Evolutionary conservation across 2,329 filamentous ascomycete species (phyloP).

Genomic region (Fusarium virguliforme): DNA sequence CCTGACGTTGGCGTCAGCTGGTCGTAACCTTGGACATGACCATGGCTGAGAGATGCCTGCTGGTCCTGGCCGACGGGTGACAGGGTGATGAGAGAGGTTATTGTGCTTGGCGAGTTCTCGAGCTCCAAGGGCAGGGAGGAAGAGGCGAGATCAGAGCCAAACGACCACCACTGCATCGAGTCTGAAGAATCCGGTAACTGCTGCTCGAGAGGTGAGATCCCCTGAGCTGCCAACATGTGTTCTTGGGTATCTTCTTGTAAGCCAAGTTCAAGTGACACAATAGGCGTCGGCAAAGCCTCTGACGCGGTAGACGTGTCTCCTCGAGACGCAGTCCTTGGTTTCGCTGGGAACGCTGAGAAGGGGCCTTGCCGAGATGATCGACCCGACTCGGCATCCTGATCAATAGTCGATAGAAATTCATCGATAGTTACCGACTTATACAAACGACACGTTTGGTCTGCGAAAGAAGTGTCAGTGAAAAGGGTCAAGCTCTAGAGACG

Average conservation of each 20-base stretch:
- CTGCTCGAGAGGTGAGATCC: not conserved
- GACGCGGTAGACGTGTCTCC: not conserved
- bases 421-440: not conserved
- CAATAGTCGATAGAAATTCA: not conserved
- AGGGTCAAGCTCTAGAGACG: not conserved
- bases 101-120: not conserved
- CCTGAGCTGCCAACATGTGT: not conserved
- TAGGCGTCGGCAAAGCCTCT: not conserved
- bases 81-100: not conserved
- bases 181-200: not conserved
- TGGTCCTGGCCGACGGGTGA: not conserved
- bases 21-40: not conserved
- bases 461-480: not conserved
- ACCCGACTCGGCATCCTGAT: not conserved
- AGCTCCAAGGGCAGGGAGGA: not conserved
- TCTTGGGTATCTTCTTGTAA: not conserved
- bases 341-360: conserved; percentile 4
- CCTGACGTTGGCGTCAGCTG: not conserved
- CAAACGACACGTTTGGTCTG: not conserved
- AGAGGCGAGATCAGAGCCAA: not conserved
- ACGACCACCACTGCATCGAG: not conserved
- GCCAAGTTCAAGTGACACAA: not conserved
- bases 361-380: conserved; percentile 8
- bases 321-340: not conserved
- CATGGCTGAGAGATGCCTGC: not conserved